Evolutionary conservation across 768 basidiomycete species (phyloP), one percentile per base, ranked within the genome.

Genomic region (Suillus subluteus): DNA sequence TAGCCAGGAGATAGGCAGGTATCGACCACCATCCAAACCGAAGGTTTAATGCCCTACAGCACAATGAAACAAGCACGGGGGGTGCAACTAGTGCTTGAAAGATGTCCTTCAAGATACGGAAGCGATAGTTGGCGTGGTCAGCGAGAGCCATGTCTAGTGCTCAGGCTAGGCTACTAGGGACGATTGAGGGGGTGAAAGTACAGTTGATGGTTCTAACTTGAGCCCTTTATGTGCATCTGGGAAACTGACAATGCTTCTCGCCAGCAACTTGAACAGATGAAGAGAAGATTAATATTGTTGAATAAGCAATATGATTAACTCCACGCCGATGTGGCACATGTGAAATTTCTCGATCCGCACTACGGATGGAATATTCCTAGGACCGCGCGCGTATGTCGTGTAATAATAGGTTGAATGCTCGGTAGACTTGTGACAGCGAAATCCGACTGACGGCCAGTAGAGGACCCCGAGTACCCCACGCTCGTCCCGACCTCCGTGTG

Each of bases 91-190:
- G 40, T 30, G 80, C 76, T 16, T 74, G 78, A 46, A 75, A 71
- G 41, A 89, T 70, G 71, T 89, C 88, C 50, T 73, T 72, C 64
- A 84, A 71, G 63, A 89, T 78, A 44, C 88, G 81, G 15, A 79
- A 71, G 52, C 88, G 86, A 73, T 87, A 88, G 71, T 68, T 65
- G 44, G 66, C 46, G 37, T 23, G 58, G 56, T 35, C 55, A 9
- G 40, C 37, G 67, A 58, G 59, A 41, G 30, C n/a, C 67, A 67
- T 67, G 26, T 64, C 4, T n/a, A 64, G 30, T 55, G 46, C 23
- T 52, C 26, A 26, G 26, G 46, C 13, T 32, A 41, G 41, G 15
- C 44, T 46, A 6, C 21, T 46, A 18, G 50, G 37, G 54, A 56
- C 3, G 7, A 23, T 38, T 64, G 63, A 23, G 16, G 58, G 54